phyloP scores from a whole-genome alignment of 306 rosid species.

The Ormosia emarginata region DNA sequence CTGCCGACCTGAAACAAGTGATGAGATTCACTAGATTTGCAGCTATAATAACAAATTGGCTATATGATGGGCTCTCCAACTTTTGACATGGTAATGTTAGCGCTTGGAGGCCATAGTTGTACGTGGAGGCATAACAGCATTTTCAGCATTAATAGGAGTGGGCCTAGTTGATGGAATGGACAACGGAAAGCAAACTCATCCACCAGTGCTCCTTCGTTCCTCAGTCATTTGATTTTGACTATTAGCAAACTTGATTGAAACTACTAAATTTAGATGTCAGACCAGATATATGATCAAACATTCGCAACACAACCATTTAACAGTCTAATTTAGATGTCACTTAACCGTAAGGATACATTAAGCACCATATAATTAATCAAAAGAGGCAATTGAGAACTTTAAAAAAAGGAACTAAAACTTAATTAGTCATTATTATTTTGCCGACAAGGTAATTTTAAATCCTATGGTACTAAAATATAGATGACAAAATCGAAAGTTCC shows the following conservation, averaged over 20 bases:
- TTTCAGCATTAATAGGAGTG: conserved; percentile 56
- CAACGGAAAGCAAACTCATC: conserved; percentile 58
- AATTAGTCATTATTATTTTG: background rate
- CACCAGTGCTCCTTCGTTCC: conserved; percentile 35
- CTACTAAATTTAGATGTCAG: background rate
- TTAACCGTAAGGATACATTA: background rate
- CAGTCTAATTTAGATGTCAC: background rate
- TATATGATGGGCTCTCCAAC: too few species aligned
- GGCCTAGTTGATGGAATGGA: conserved; percentile 70
- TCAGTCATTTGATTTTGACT: conserved; percentile 39
- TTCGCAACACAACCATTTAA: background rate
- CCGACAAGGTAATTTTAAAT: background rate
- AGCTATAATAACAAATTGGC: conserved; percentile 43
- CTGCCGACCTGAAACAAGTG: too few species aligned
- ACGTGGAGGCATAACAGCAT: too few species aligned
- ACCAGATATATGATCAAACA: background rate
- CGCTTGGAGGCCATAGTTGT: too few species aligned
- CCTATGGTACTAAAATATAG: background rate
- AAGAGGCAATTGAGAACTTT: too few species aligned
- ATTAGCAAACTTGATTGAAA: background rate
- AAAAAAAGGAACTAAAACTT: background rate
- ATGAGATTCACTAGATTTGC: conserved; percentile 24
- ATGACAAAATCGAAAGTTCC: background rate
- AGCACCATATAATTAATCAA: too few species aligned
- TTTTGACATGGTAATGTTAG: too few species aligned